phyloP scores from a whole-genome alignment of 768 basidiomycete species.

The Inosperma sp. region DNA sequence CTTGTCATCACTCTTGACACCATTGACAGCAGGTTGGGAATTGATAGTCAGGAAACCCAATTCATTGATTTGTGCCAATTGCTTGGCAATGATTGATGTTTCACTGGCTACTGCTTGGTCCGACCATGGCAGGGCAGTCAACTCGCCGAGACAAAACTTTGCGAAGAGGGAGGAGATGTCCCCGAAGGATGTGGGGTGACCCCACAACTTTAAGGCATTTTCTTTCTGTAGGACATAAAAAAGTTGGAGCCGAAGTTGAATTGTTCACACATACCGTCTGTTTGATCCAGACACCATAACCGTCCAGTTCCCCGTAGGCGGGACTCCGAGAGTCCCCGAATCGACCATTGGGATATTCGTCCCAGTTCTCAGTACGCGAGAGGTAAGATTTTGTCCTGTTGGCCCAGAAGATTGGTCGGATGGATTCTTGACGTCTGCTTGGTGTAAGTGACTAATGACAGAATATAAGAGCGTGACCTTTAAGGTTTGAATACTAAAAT shows the following conservation, averaged over 20 bases:
- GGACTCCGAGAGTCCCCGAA: slow-evolving; percentile 97
- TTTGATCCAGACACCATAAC: slow-evolving; percentile 91
- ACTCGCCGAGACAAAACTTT: slow-evolving; percentile 71
- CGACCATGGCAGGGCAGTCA: slow-evolving; percentile 89
- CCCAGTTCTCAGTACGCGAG: slow-evolving; percentile 97
- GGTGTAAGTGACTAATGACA: slow-evolving; percentile 83
- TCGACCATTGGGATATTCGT: slow-evolving; percentile 98
- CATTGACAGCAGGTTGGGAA: slow-evolving; percentile 94
- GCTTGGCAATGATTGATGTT: slow-evolving; percentile 71
- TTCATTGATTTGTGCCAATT: slow-evolving; percentile 82
- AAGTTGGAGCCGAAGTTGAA: slow-evolving; percentile 9
- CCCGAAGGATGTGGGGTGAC: slow-evolving; percentile 57
- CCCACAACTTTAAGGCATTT: slow-evolving; percentile 86
- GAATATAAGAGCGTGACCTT: slow-evolving; percentile 13
- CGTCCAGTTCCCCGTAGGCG: slow-evolving; percentile 96
- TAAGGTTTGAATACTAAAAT: slow-evolving; percentile 13
- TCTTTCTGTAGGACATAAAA: slow-evolving; percentile 54
- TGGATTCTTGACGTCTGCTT: slow-evolving; percentile 83
- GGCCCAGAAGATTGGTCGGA: slow-evolving; percentile 99
- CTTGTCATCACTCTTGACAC: slow-evolving; percentile 77
- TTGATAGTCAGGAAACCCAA: slow-evolving; percentile 96
- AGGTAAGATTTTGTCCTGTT: slow-evolving; percentile 94
- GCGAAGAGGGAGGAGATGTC: slow-evolving; percentile 76
- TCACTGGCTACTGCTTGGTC: slow-evolving; percentile 84
- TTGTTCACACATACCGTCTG: slow-evolving; percentile 53